Percentiles rank a stretch among this genome's conserved stretches.
Conservation (phyloP, 2,329 filamentous ascomycete species). For the Canariomyces notabilis region DNA sequence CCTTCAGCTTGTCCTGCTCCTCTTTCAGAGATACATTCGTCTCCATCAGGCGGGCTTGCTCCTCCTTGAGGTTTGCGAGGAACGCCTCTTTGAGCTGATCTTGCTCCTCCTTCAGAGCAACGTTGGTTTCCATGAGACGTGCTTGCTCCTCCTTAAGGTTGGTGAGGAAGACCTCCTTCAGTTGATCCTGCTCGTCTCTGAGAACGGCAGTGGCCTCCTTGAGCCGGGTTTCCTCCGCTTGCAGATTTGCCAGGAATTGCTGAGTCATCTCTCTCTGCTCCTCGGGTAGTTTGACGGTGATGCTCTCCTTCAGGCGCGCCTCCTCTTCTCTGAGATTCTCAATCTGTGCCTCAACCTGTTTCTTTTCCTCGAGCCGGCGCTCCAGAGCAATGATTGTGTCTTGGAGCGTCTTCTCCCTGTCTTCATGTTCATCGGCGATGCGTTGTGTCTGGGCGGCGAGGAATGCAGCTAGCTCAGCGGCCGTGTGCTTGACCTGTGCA, state of each 20-base stretch:
- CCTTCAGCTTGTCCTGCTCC: conserved; percentile 24
- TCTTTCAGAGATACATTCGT: conserved; percentile 18
- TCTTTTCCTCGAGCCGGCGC: conserved; percentile 38
- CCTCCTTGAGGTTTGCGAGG: conserved; percentile 17
- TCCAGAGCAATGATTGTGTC: conserved; percentile 79
- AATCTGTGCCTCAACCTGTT: conserved; percentile 20
- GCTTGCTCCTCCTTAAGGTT: conserved; percentile 22
- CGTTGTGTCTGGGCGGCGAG: conserved; percentile 70
- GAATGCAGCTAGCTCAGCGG: conserved; percentile 78
- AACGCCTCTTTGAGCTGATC: conserved; percentile 15
- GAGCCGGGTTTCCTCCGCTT: conserved; percentile 28
- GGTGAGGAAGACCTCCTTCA: conserved; percentile 22
- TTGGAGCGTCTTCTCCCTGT: conserved; percentile 71
- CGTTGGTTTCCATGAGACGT: conserved; percentile 20
- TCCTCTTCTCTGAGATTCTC: conserved; percentile 23
- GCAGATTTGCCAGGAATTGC: conserved; percentile 40
- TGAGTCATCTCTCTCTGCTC: conserved; percentile 24
- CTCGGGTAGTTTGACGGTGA: conserved; percentile 21
- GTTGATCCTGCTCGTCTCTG: conserved; percentile 21
- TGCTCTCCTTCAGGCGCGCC: conserved; percentile 21
- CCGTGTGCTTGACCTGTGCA: conserved; percentile 76
- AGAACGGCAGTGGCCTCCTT: conserved; percentile 20
- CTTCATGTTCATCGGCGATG: conserved; percentile 71
- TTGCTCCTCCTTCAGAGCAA: conserved; percentile 16
- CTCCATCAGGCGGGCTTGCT: conserved; percentile 15